Conservation (phyloP, 2,329 filamentous ascomycete species). For the Pseudogymnoascus sp. region DNA sequence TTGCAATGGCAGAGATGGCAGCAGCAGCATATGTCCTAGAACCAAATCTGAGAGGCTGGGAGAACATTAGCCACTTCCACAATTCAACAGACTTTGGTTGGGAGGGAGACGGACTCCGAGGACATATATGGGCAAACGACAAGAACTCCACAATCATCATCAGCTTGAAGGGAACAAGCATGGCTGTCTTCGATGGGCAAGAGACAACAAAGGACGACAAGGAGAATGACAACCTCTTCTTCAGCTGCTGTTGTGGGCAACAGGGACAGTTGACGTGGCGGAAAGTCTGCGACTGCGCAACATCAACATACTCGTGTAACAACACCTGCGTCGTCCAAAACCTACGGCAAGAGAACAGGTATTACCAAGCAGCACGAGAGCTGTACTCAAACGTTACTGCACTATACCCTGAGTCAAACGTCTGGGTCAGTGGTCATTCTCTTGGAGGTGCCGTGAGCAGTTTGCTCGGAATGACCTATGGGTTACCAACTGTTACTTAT, state of each 20-base stretch:
- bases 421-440: conserved; percentile 91
- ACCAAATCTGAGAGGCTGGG: conserved; percentile 65
- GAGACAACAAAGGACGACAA: conserved; percentile 97
- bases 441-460: conserved; percentile 83
- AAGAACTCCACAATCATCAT: conserved; percentile 82
- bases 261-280: conserved; percentile 85
- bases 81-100: conserved; percentile 85
- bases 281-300: conserved; percentile 88
- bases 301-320: conserved; percentile 81
- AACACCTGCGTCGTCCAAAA: conserved; percentile 76
- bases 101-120: conserved; percentile 79
- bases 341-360: conserved; percentile 73
- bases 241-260: conserved; percentile 94
- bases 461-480: conserved; percentile 85
- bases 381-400: conserved; percentile 88
- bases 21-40: conserved; percentile 75
- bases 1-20: conserved; percentile 76
- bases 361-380: conserved; percentile 82
- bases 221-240: conserved; percentile 94
- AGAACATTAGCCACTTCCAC: conserved; percentile 71
- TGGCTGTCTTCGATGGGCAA: conserved; percentile 90
- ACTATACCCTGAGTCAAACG: conserved; percentile 71
- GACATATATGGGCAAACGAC: conserved; percentile 86
- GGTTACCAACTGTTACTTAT: conserved; percentile 83
- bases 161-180: conserved; percentile 82